Evolutionary conservation across 352 stramenopile species (phyloP), one percentile per base, ranked within the genome.

Genomic region (Globisporangium splendens): DNA sequence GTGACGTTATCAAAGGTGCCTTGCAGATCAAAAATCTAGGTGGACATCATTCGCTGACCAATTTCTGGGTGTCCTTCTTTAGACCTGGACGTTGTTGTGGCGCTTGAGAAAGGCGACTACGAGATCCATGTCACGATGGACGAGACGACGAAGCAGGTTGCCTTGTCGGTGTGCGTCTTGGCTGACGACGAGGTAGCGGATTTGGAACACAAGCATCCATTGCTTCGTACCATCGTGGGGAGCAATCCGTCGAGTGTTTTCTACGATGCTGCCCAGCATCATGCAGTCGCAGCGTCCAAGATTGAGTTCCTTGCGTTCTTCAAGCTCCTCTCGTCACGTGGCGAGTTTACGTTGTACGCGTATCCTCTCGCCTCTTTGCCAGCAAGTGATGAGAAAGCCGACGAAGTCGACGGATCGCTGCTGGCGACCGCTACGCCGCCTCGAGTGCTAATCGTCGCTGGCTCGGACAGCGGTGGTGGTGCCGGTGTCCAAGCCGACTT

Each of bases 401-500:
- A 13, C 35, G 35, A 41, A 41, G 35, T 41, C 35, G 28, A 35
- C 28, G 28, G 28, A 35, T 31, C 24, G 24, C 28, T 35, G 28
- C 28, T 35, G 28, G 39, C 10, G n/a, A 15, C 6, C 39, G 5
- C 12, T 7, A 44, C 39, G 13, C 50, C 62, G 12, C 59, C 72
- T 21, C 73, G 75, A 10, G 87, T 97, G 21, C 91, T 97, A 49
- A 97, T 88, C 22, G 97, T 98, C 59, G 95, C 95, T 8, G 95
- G 95, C 48, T 96, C 83, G 1, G 95, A 98, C 71, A 97, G 86
- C 13, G 92, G 93, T 17, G 95, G 73, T 3, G 73, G 73, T 2
- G 95, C 95, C 5, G 95, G 95, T 33, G 92, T 98, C 52, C 93
- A 98, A 71, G 95, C 95, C 14, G 95, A 98, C 61, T 66, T 98